These are phyloP conservation scores for Anthracocystis setariae DNA, from an alignment of 1,284 basidiomycete genomes.

Conservation along the genomic window DNA sequence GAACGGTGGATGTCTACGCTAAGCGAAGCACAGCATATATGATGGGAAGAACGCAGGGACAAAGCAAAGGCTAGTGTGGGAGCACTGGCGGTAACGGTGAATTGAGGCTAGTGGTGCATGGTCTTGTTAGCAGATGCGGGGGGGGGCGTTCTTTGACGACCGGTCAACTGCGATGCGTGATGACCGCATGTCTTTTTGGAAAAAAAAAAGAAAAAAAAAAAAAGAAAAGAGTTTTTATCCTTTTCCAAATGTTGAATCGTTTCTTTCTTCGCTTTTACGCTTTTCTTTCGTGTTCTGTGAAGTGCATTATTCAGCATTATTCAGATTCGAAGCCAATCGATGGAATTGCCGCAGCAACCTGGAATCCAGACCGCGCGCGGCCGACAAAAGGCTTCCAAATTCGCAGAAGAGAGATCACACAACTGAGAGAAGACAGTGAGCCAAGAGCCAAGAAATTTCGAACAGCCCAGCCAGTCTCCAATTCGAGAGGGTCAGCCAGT, in stretches of 20 bases:
- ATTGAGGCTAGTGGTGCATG: background rate
- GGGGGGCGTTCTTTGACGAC: slow-evolving; percentile 8
- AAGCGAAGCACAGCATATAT: background rate
- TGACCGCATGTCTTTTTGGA: slow-evolving; percentile 19
- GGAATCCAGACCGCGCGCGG: background rate
- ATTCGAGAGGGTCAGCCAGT: background rate
- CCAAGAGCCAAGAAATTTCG: background rate
- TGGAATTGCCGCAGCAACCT: slow-evolving; percentile 48
- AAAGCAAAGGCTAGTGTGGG: background rate
- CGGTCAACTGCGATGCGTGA: slow-evolving; percentile 24
- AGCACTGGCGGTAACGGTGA: background rate
- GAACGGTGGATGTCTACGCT: background rate
- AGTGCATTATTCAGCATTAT: slow-evolving; percentile 2
- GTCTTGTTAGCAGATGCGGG: slow-evolving; percentile 15
- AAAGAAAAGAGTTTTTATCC: no score
- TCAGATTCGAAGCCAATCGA: background rate
- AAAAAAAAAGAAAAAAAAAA: no score
- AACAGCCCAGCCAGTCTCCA: slow-evolving; percentile 5
- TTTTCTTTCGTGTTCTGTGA: no score
- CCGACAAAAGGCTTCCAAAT: background rate
- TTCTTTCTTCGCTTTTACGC: no score
- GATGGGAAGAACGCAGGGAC: background rate
- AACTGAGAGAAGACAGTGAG: background rate
- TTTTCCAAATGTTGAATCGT: slow-evolving; percentile 5
- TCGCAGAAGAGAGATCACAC: background rate